Base-by-base conservation (phyloP, 2,329 filamentous ascomycete species). In the Cladosporium velox region DNA sequence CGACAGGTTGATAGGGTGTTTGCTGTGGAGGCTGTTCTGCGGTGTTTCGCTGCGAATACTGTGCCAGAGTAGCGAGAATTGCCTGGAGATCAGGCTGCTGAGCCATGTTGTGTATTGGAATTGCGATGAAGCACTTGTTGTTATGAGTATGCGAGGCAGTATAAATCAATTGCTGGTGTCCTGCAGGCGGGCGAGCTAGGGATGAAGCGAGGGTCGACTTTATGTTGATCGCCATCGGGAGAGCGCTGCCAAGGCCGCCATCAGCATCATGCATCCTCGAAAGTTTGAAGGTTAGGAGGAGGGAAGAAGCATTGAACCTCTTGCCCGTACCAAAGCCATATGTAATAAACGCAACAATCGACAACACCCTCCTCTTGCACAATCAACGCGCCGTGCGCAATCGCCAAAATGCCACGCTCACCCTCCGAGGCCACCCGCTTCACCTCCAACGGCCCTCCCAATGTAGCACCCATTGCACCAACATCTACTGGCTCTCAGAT, bases 381-480 rank as follows among this genome's bases (percentile, higher is more conserved):
- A 47, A 54, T 51, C 32, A 24, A n/a, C 41, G 55, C 26, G 51
- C 47, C 28, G 11, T 61, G 55, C 32, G 59, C 26, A 59, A 24
- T 21, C 54, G 30, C 49, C 66, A 77, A 28, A 54, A 83, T 83
- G 81, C 85, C 90, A 67, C 89, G 90, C 76, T 91, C 87, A 80
- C 88, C 91, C 77, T 87, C 87, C 73, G 91, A 93, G 77, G 91
- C 91, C 71, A 95, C 91, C 73, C 89, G 91, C 76, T 95, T 91
- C 79, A 91, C 89, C 18, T 81, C 88, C 30, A 90, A 87, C 21
- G 87, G 85, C 67, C 88, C 88, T 41, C 51, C 64, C 12, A 54
- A 59, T 44, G 32, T 58, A 51, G 63, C 62, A 44, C 38, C 69
- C 7, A 34, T 66, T 65, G 35, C 67, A 41, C 52, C 67, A 11